A percentile compares a stretch with the other conserved stretches of the same genome.
phyloP scores from a whole-genome alignment of 768 basidiomycete species.

The Filobasidium wieringae region DNA sequence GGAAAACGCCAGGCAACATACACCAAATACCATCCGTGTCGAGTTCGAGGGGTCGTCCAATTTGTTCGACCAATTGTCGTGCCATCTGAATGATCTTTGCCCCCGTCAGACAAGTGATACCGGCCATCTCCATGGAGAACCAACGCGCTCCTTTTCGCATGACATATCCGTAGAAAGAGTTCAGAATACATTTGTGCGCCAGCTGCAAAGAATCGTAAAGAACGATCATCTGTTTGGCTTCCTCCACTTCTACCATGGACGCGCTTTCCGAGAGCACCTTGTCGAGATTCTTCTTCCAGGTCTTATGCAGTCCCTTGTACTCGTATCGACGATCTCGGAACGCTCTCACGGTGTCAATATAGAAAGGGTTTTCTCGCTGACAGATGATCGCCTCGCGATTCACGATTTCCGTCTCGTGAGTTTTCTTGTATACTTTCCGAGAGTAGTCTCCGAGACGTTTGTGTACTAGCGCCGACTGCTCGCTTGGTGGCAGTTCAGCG shows the following conservation, averaged over 20 bases:
- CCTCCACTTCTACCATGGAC: constrained; percentile 74
- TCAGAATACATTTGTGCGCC: constrained; percentile 98
- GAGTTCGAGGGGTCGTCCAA: constrained; percentile 89
- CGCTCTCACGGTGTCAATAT: constrained; percentile 91
- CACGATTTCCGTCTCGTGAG: constrained; percentile 91
- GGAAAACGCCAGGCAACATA: constrained; percentile 96
- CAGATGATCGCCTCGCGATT: constrained; percentile 89
- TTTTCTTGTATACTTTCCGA: constrained; percentile 95
- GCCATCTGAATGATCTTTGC: constrained; percentile 99
- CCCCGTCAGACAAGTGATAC: constrained; percentile 94
- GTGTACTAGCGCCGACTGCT: constrained; percentile 84
- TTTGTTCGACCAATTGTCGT: constrained; percentile 88
- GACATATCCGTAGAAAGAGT: constrained; percentile 99
- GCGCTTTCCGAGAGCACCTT: constrained; percentile 54
- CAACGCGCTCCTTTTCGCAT: constrained; percentile 98
- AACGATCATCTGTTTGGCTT: constrained; percentile 98
- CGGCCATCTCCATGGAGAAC: constrained; percentile 99
- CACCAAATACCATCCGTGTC: constrained; percentile 99
- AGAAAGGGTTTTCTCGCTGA: constrained; percentile 96
- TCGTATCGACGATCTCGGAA: constrained; percentile 97
- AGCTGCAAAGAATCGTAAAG: constrained; percentile 96
- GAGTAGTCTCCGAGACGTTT: constrained; percentile 98
- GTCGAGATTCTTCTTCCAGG: constrained; percentile 98
- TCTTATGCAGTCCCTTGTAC: constrained; percentile 96
- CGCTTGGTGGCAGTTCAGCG: constrained; percentile 63